Conservation (phyloP, 805 yeast species). For the Yarrowia sp. region DNA sequence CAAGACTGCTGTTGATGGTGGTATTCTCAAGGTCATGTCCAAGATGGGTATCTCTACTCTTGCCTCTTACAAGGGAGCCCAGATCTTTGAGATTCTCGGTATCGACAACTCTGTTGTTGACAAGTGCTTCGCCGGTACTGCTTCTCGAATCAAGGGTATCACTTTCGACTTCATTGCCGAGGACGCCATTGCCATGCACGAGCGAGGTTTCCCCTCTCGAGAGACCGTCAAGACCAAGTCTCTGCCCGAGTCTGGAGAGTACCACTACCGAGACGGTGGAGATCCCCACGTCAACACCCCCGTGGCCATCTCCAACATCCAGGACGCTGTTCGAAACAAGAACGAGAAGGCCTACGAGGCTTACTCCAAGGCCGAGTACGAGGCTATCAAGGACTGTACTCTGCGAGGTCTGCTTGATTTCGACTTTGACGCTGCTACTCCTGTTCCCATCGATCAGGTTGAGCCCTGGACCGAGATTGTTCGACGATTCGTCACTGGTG, state of each 20-base stretch:
- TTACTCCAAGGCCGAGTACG: slow-evolving; percentile 87
- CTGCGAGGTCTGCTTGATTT: slow-evolving; percentile 92
- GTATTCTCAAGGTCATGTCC: slow-evolving; percentile 95
- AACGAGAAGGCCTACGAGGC: slow-evolving; percentile 92
- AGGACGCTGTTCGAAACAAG: slow-evolving; percentile 98
- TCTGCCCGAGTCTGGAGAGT: slow-evolving; percentile 94
- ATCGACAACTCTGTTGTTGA: slow-evolving; percentile 94
- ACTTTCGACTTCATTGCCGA: slow-evolving; percentile 96
- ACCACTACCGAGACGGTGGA: slow-evolving; percentile 99
- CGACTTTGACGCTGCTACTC: slow-evolving; percentile 71
- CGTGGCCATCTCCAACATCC: slow-evolving; percentile 90
- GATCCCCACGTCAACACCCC: slow-evolving; percentile 96
- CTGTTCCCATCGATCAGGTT: slow-evolving; percentile 95
- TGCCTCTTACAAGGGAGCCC: slow-evolving; percentile 99
- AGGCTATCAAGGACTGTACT: slow-evolving; percentile 91
- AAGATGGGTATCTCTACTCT: slow-evolving; percentile 99
- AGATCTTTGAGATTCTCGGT: slow-evolving; percentile 96
- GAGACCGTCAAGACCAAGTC: slow-evolving; percentile 71
- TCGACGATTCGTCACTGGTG: slow-evolving; percentile 97
- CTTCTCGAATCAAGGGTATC: slow-evolving; percentile 94
- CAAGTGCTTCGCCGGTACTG: slow-evolving; percentile 95
- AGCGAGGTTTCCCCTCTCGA: slow-evolving; percentile 86
- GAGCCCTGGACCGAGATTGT: slow-evolving; percentile 99
- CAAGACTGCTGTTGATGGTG: slow-evolving; percentile 84
- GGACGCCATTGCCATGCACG: slow-evolving; percentile 94